These are phyloP conservation scores for Pisolithus orientalis DNA, from an alignment of 768 basidiomycete genomes.

Conservation along the genomic window DNA sequence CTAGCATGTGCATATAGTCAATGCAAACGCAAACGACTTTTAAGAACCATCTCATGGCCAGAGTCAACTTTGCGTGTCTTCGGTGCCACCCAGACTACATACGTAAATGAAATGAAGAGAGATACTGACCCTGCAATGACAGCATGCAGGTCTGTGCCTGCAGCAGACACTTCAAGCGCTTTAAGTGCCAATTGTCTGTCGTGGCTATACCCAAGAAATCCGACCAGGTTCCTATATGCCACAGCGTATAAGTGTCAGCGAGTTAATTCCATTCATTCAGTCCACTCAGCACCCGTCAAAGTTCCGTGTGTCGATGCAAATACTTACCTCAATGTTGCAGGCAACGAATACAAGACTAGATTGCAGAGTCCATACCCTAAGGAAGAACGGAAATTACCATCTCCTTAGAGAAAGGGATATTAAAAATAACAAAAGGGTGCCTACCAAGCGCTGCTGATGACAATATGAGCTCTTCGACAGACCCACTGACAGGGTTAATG, in stretches of 20 bases:
- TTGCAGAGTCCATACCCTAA: conserved; percentile 65
- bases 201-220: conserved; percentile 71
- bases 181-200: conserved; percentile 63
- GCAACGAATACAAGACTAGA: conserved; percentile 73
- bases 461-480: conserved; percentile 66
- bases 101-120: not conserved
- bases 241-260: not conserved
- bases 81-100: not conserved
- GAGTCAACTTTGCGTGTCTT: no score
- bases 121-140: conserved; percentile 65
- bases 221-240: conserved; percentile 54
- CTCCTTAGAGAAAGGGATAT: not conserved
- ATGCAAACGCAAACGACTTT: not conserved
- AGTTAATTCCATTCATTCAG: not conserved
- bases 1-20: conserved; percentile 29
- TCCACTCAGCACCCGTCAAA: not conserved
- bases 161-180: conserved; percentile 63
- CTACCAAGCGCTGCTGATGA: conserved; percentile 74
- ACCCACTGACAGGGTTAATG: conserved; percentile 36
- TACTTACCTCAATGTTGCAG: conserved; percentile 60
- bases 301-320: no score
- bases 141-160: conserved; percentile 62
- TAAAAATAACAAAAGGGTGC: conserved; percentile 9
- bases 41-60: no score
- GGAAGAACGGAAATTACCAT: conserved; percentile 1